phyloP scores from a whole-genome alignment of 805 yeast species.

The Cyberlindnera maritima region DNA sequence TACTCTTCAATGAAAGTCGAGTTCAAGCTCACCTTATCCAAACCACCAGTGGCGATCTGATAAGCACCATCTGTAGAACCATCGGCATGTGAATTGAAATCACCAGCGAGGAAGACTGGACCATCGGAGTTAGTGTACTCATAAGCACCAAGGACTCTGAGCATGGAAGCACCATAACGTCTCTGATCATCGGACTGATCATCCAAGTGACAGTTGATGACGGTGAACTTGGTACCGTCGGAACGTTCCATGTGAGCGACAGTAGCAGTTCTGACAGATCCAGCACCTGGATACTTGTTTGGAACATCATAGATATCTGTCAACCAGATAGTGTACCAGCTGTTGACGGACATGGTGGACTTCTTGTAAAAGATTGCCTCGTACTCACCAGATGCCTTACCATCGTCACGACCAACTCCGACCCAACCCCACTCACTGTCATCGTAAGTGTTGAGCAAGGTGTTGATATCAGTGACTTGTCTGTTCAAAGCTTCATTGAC shows the following conservation, averaged over 20 bases:
- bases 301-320: slow-evolving; percentile 40
- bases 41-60: slow-evolving; percentile 7
- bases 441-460: slow-evolving; percentile 24
- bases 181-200: slow-evolving; percentile 34
- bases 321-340: slow-evolving; percentile 42
- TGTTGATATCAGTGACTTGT: slow-evolving; percentile 37
- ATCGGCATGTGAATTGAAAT: slow-evolving; percentile 36
- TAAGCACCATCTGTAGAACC: slow-evolving; percentile 14
- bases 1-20: slow-evolving; percentile 21
- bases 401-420: slow-evolving; percentile 48
- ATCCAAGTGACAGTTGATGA: slow-evolving; percentile 42
- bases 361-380: slow-evolving; percentile 40
- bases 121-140: slow-evolving; percentile 32
- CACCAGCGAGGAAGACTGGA: slow-evolving; percentile 42
- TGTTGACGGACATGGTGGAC: slow-evolving; percentile 29
- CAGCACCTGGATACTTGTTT: slow-evolving; percentile 39
- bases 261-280: slow-evolving; percentile 39
- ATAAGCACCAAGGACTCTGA: slow-evolving; percentile 33
- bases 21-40: slow-evolving; percentile 18
- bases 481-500: slow-evolving; percentile 39
- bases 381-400: slow-evolving; percentile 38
- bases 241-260: slow-evolving; percentile 29
- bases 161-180: slow-evolving; percentile 14
- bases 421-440: slow-evolving; percentile 30
- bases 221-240: slow-evolving; percentile 27